A percentile compares a stretch with the other conserved stretches of the same genome.
These are phyloP conservation scores for Ascobolus immersus DNA, from an alignment of 495 filamentous ascomycete genomes.

Conservation along the genomic window DNA sequence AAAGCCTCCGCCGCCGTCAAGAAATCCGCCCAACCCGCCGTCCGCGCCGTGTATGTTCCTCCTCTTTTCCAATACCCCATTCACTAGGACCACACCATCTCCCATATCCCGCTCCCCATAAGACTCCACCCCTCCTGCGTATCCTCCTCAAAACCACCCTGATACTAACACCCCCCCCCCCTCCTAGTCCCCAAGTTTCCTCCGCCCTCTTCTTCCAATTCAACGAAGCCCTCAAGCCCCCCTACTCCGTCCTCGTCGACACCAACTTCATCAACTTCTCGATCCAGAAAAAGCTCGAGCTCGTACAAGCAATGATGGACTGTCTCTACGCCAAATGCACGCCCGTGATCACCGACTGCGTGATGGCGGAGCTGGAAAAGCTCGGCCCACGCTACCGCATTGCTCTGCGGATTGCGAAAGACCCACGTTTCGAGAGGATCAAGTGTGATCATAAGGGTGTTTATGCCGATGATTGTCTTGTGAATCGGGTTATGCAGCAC, in stretches of 20 bases:
- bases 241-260: constrained; percentile 65
- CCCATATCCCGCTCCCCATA: too few species aligned
- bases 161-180: constrained; percentile 15
- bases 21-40: constrained; percentile 30
- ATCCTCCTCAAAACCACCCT: background rate
- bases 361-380: constrained; percentile 69
- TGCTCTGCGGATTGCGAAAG: constrained; percentile 70
- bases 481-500: constrained; percentile 47
- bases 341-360: constrained; percentile 47
- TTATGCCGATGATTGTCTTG: constrained; percentile 90
- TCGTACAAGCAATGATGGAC: constrained; percentile 74
- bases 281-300: constrained; percentile 66
- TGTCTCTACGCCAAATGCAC: constrained; percentile 40
- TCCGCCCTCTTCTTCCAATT: constrained; percentile 83
- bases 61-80: background rate
- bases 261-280: constrained; percentile 89
- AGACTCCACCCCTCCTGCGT: background rate
- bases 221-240: constrained; percentile 71
- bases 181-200: constrained; percentile 40
- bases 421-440: constrained; percentile 65
- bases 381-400: constrained; percentile 73
- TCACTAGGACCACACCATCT: background rate
- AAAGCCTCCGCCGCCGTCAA: constrained; percentile 29
- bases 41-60: constrained; percentile 36
- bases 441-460: constrained; percentile 71